A percentile compares a stretch with the other conserved stretches of the same genome.
Conservation (phyloP, 1,284 basidiomycete genomes). For the Hemileia vastatrix region DNA sequence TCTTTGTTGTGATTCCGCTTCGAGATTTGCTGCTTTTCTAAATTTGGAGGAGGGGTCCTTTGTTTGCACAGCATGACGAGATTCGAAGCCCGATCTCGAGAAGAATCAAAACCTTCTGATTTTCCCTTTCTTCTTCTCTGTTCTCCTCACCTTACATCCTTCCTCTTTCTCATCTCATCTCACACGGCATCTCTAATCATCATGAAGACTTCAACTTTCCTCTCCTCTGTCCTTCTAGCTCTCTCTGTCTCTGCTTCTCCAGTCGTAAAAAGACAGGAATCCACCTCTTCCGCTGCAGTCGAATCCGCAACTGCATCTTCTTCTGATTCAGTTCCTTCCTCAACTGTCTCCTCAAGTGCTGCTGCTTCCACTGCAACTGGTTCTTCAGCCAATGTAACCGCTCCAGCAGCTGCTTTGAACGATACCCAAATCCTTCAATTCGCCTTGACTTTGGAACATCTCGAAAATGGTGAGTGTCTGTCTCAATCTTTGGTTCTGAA, state of each 20-base stretch:
- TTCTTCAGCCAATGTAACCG: neutral
- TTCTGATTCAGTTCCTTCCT: neutral
- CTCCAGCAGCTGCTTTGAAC: conserved; percentile 20
- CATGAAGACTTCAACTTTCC: neutral
- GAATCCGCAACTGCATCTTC: neutral
- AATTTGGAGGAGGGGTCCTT: no score
- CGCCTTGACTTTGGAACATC: conserved; percentile 35
- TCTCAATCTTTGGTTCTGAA: no score
- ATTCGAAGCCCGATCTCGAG: no score
- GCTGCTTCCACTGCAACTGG: neutral
- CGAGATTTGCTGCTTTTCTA: no score
- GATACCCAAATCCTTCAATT: conserved; percentile 33
- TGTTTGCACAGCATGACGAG: no score
- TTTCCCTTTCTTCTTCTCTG: no score
- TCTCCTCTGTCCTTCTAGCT: neutral
- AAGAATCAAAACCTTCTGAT: no score
- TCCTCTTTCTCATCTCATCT: neutral
- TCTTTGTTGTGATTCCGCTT: no score
- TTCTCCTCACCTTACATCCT: neutral
- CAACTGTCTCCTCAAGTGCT: neutral
- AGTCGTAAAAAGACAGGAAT: neutral
- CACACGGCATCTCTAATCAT: neutral
- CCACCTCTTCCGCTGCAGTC: neutral
- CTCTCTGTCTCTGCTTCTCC: neutral
- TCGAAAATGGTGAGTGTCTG: conserved; percentile 28